Percentiles rank a stretch among this genome's conserved stretches.
phyloP scores from a whole-genome alignment of 371 early-diverging fungal species.

The Mycotypha africana region DNA sequence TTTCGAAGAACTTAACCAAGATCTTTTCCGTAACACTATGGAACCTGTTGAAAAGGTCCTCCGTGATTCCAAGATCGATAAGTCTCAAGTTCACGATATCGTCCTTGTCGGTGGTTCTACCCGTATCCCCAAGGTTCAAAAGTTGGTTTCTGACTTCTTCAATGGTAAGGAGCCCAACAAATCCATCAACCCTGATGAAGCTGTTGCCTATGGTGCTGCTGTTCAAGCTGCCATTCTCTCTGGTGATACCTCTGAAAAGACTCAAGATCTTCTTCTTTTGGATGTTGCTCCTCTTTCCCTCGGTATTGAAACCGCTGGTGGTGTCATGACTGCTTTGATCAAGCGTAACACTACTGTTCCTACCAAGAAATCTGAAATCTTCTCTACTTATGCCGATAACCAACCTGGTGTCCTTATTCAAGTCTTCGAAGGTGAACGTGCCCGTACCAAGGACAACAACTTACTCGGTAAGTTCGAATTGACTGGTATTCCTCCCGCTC shows the following conservation, averaged over 20 bases:
- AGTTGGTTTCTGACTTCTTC: slow-evolving; percentile 96
- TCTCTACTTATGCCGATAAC: slow-evolving; percentile 92
- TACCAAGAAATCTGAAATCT: slow-evolving; percentile 84
- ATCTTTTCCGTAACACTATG: slow-evolving; percentile 80
- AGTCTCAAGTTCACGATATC: slow-evolving; percentile 90
- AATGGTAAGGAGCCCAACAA: slow-evolving; percentile 94
- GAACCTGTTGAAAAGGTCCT: slow-evolving; percentile 83
- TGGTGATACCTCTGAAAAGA: slow-evolving; percentile 67
- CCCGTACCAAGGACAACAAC: slow-evolving; percentile 91
- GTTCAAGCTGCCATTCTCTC: slow-evolving; percentile 90
- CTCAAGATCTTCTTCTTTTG: slow-evolving; percentile 73
- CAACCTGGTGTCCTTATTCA: slow-evolving; percentile 90
- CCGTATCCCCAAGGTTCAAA: slow-evolving; percentile 99
- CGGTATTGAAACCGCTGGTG: slow-evolving; percentile 95
- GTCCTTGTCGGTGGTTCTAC: slow-evolving; percentile 99
- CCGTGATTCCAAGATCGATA: slow-evolving; percentile 92
- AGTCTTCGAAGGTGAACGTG: slow-evolving; percentile 92
- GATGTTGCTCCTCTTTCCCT: slow-evolving; percentile 92
- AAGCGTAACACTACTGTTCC: slow-evolving; percentile 92
- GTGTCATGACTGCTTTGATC: slow-evolving; percentile 72
- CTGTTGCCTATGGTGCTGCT: slow-evolving; percentile 97
- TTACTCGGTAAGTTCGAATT: slow-evolving; percentile 89
- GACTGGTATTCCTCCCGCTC: slow-evolving; percentile 83
- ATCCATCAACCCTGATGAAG: slow-evolving; percentile 96
- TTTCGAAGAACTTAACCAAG: slow-evolving; percentile 93